Evolutionary conservation across 2,329 filamentous ascomycete species (phyloP), one percentile per base, ranked within the genome.

Genomic region (Byssothecium circinans): DNA sequence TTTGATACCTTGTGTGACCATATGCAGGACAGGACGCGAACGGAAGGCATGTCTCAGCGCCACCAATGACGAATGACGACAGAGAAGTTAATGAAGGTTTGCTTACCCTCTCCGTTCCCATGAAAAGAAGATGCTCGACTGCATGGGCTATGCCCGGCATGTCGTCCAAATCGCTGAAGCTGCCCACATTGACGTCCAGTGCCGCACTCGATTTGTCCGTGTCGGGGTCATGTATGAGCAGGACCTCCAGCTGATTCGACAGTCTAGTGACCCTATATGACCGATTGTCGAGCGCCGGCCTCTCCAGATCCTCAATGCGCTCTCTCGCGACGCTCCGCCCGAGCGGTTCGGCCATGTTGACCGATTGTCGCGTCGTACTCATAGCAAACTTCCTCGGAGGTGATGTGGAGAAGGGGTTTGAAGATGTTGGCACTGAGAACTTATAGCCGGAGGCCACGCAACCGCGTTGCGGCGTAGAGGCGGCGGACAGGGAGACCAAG

Each of bases 161-260:
- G 61, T 91, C 88, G 56, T 87, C 83, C 56, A 88, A 84, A 66
- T 99, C 94, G 67, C 89, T 95, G 75, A 96, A 96, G 72, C 89
- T 95, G 52, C 94, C 94, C 29, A 96, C 92, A 70, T 95, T 91
- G 67, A 97, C 91, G 69, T 97, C 94, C 66, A 97, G 84, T 41
- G 92, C 88, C 8, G 92, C 94, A 64, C 91, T 95, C 55, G 94
- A 91, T 80, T 97, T 97, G 78, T 99, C 94, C 7, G 94, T 96
- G 53, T 95, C 87, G 1, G 89, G 83, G 74, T 99, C 94, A 69
- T 97, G 92, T 46, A 97, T 94, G 41, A 99, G 76, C 15, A 99
- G 79, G 7, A 85, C 92, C 77, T 99, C 92, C 14, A 99, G 82
- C 70, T 91, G 81, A 72, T 99, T 99, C 38, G 83, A 77, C 43